Evolutionary conservation across 108 stramenopile species (phyloP), one percentile per base, ranked within the genome.

Genomic region (Nitzschia inconspicua): DNA sequence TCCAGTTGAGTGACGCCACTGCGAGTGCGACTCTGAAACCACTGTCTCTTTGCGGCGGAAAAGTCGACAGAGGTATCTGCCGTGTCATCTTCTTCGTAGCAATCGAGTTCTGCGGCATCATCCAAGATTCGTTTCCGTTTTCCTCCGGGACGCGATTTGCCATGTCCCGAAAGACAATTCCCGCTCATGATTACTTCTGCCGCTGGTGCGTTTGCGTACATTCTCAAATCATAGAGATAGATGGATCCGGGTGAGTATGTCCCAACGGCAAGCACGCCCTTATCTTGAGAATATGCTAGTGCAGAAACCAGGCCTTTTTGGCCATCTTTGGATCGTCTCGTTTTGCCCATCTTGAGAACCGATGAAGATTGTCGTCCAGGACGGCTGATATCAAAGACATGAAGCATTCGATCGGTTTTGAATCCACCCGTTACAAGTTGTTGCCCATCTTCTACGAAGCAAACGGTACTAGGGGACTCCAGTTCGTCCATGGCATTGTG

Each of bases 221-320:
- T 39, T 24, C 91, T 82, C 58, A 77, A 69, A 72, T 93, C 91
- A 39, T 89, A 93, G 5, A 93, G 49, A 44, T 89, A 93, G 25
- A 93, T 84, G 9, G 91, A 93, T 44, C 87, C 88, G 40, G 90
- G 90, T 10, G 91, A 78, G 52, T 87, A 93, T 0, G 91, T 85
- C 8, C 88, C 91, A 7, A 87, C 74, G 4, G 85, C 84, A 44
- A 93, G 66, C 2, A 93, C 42, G 59, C 80, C 80, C 0, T 16
- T 22, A 11, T 44, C 11, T 23, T 41, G 36, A 11, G 70, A 66
- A 7, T 39, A 29, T 19, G 82, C 77, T 25, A 88, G 39, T 3
- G 84, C 79, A 22, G 86, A 88, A 4, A 85, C 79, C 6, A 85
- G 64, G 13, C 91, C 91, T 56, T 89, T 93, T 49, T 89, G 88